phyloP scores from a whole-genome alignment of 345 rosid genomes.

The Heritiera fomes region DNA sequence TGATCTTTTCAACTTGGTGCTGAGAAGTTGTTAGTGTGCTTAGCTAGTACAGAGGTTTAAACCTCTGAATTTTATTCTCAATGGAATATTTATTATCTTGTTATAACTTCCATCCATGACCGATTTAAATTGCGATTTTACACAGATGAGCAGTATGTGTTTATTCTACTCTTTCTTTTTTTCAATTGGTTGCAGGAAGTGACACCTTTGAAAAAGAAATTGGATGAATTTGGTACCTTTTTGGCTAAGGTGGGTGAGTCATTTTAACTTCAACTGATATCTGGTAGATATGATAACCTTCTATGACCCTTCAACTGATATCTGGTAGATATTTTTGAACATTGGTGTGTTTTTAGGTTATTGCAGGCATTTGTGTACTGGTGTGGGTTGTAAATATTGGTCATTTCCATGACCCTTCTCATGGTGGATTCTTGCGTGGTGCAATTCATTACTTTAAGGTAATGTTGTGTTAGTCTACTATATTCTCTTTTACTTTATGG shows the following conservation, averaged over 20 bases:
- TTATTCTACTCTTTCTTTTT: neutral
- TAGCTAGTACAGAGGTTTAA: neutral
- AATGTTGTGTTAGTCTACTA: constrained; percentile 8
- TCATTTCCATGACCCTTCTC: constrained; percentile 90
- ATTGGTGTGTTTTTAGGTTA: constrained; percentile 56
- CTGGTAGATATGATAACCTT: neutral
- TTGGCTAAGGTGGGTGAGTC: constrained; percentile 78
- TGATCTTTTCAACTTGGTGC: neutral
- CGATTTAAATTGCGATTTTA: neutral
- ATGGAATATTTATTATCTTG: neutral
- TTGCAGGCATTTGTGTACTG: constrained; percentile 91
- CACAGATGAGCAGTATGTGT: too few species aligned
- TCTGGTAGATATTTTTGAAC: neutral
- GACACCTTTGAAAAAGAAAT: constrained; percentile 92
- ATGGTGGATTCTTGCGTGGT: constrained; percentile 89
- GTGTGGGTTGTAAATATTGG: constrained; percentile 98
- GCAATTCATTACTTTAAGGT: constrained; percentile 98
- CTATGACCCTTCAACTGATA: neutral
- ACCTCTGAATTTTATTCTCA: neutral
- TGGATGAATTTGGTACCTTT: constrained; percentile 98
- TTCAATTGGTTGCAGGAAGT: constrained; percentile 64
- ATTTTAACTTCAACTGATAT: neutral
- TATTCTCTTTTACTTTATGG: neutral
- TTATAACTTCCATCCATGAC: neutral
- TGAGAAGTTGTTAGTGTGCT: neutral